Conservation (phyloP, 306 rosid genomes). For the Adenanthera pavonina region DNA sequence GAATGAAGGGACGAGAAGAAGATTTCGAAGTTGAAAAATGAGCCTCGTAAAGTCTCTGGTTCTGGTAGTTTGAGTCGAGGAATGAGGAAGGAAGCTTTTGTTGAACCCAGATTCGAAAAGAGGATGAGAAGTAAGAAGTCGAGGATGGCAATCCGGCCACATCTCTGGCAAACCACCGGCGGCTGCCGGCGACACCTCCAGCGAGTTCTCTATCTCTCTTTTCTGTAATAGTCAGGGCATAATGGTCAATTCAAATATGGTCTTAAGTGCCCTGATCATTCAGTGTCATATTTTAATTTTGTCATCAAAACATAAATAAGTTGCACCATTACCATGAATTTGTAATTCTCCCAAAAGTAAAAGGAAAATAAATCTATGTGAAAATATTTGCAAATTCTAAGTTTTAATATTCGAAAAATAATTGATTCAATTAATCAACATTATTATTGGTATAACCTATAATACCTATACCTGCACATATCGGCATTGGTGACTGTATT, state of each 20-base stretch:
- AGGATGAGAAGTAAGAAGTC: conserved; percentile 36
- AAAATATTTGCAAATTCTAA: background rate
- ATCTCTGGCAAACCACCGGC: no score
- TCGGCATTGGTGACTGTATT: background rate
- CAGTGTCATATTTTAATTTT: no score
- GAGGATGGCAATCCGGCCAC: no score
- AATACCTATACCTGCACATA: background rate
- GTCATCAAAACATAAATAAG: no score
- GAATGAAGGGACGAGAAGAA: conserved; percentile 38
- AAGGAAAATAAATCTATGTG: background rate
- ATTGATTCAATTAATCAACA: background rate
- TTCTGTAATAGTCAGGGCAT: no score
- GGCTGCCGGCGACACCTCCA: no score
- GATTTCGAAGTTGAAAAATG: conserved; percentile 64
- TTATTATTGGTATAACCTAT: background rate
- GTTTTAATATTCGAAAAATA: background rate
- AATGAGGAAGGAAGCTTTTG: conserved; percentile 41
- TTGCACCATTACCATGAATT: no score
- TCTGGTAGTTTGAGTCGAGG: conserved; percentile 34
- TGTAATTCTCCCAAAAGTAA: background rate
- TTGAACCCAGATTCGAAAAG: conserved; percentile 38
- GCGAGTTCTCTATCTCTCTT: no score
- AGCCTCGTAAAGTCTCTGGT: conserved; percentile 63
- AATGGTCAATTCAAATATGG: no score
- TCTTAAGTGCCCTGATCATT: no score